Conservation (phyloP, 1,139 yeast genomes). For the Saccharomyces hybrid region DNA sequence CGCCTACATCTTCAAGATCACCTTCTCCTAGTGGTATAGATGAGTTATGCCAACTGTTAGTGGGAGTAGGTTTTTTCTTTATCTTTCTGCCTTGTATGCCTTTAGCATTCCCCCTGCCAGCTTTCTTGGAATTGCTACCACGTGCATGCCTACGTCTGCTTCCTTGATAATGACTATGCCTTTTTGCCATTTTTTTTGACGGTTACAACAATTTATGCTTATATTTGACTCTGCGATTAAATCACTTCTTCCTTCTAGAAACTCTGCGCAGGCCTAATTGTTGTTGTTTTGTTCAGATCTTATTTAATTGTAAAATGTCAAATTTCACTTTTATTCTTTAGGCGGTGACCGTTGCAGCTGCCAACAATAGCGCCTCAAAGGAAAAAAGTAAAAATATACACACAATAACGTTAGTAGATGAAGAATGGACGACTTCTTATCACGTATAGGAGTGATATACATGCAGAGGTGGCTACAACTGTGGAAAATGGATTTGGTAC, state of each 20-base stretch:
- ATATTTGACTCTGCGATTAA: neutral
- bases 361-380: neutral
- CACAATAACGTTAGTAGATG: neutral
- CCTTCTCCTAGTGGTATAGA: slow-evolving; percentile 33
- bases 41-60: slow-evolving; percentile 15
- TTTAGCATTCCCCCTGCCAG: slow-evolving; percentile 26
- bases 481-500: slow-evolving; percentile 23
- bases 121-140: slow-evolving; percentile 23
- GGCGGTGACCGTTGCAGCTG: neutral
- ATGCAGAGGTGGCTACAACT: neutral
- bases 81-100: slow-evolving; percentile 11
- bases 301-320: neutral
- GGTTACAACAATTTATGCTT: neutral
- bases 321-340: neutral
- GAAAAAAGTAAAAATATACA: neutral
- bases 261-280: neutral
- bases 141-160: slow-evolving; percentile 20
- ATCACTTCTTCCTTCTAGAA: neutral
- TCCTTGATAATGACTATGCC: slow-evolving; percentile 27
- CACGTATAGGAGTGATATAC: neutral
- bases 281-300: neutral
- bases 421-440: neutral
- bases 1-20: slow-evolving; percentile 15
- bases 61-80: neutral
- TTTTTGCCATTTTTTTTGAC: slow-evolving; percentile 3